A percentile compares a stretch with the other conserved stretches of the same genome.
phyloP scores from a whole-genome alignment of 805 yeast species.

The Starmerella floris region DNA sequence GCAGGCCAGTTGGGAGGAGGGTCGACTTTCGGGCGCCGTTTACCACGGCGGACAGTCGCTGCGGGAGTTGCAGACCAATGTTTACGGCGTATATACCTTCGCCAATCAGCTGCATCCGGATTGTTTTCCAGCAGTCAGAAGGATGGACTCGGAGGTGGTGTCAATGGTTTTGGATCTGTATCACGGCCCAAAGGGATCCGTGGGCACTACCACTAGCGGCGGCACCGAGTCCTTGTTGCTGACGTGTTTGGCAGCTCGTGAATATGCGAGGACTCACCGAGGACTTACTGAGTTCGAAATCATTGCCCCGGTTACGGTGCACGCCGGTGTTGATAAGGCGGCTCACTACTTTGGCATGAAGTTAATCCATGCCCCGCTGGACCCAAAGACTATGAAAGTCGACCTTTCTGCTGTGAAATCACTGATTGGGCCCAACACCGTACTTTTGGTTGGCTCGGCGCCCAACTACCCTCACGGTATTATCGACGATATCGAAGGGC shows the following conservation, averaged over 20 bases:
- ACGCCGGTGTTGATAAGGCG: conserved; percentile 93
- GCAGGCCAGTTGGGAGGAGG: conserved; percentile 71
- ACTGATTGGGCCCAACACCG: conserved; percentile 65
- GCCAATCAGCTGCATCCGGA: conserved; percentile 96
- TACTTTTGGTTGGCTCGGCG: conserved; percentile 79
- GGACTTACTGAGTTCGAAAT: conserved; percentile 70
- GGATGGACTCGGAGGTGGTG: conserved; percentile 92
- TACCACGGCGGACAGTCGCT: conserved; percentile 88
- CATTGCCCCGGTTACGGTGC: conserved; percentile 77
- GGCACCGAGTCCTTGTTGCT: conserved; percentile 87
- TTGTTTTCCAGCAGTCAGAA: conserved; percentile 89
- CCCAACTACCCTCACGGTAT: conserved; percentile 97
- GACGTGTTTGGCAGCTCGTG: conserved; percentile 80
- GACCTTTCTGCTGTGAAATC: conserved; percentile 47
- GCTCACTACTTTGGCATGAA: conserved; percentile 80
- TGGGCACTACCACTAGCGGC: conserved; percentile 82
- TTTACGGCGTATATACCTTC: conserved; percentile 64
- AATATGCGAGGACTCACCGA: conserved; percentile 38
- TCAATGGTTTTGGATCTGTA: conserved; percentile 73
- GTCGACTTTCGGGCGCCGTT: conserved; percentile 87
- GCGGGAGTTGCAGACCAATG: conserved; percentile 57
- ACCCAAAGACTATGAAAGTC: conserved; percentile 53
- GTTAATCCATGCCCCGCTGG: conserved; percentile 66
- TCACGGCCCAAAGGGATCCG: conserved; percentile 61
- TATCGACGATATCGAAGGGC: conserved; percentile 68